Evolutionary conservation across 1,284 basidiomycete species (phyloP), one percentile per base, ranked within the genome.

Genomic region (Tylopilus sp.): DNA sequence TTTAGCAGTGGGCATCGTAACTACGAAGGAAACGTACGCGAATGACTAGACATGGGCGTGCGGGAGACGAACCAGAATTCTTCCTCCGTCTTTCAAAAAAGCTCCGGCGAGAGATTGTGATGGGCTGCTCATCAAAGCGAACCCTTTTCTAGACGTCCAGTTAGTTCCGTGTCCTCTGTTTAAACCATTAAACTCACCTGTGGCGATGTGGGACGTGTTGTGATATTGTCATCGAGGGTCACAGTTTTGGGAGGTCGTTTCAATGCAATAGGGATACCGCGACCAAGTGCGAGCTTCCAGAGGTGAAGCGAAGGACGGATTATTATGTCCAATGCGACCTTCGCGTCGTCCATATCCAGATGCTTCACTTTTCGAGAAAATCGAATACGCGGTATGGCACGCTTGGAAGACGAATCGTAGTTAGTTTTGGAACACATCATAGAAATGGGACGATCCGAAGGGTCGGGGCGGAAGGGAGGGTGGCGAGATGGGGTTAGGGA

Each of bases 61-160:
- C 35, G 48, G 57, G 63, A 35, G 63, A 60, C 29, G 56, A 45
- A n/a, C 3, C 19, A 20, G 52, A 52, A 31, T 58, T 52, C 32
- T 42, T 57, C 26, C 48, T 57, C n/a, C 29, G 51, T 33, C 53
- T 56, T 14, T 49, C 57, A 7, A 70, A 57, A 41, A 69, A 63
- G 26, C 50, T 10, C 29, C n/a, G 67, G 8, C 55, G 55, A 13
- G 62, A 56, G 40, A 69, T 66, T 24, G 61, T 58, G 26, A 61
- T 35, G 8, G 66, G 69, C 8, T 48, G 61, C 14, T 67, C 64
- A 41, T 67, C 25, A 17, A 68, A 68, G 45, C 69, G 66, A 43
- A 68, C 66, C 40, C 41, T 54, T 42, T 71, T 63, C 61, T 54
- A 11, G 17, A 41, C 26, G 33, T 19, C 2, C 14, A 24, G 41